Evolutionary conservation across 164 flowering plant genomes (phyloP), one percentile per base, ranked within the genome.

Genomic region (Tetrastigma voinierianum): DNA sequence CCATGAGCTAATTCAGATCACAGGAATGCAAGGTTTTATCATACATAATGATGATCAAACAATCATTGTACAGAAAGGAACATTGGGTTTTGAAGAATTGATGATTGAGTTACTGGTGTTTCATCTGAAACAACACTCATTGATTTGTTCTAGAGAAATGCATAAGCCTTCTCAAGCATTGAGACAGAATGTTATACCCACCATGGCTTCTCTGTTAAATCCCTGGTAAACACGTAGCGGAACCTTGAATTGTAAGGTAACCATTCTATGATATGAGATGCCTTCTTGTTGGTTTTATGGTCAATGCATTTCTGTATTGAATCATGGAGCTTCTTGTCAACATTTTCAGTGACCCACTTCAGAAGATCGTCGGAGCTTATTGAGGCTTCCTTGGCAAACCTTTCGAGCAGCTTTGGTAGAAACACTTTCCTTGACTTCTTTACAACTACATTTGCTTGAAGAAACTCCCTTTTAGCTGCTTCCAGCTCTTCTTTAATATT

Each of bases 181-280:
- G 10, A 2, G 32, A 5, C 46, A 44, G 40, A 32, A 32, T 32
- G 6, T 80, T 78, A 80, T 48, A 76, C 47, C 84, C 84, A 85
- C 83, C 89, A 81, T 66, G 92, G 86, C 72, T 84, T 90, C 71
- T 85, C 88, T 2, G 83, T 76, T 46, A 90, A 77, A 25, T 84
- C 93, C 77, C 76, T 80, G 0, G 89, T 69, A 48, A 90, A 80
- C 12, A 78, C 67, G 66, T 90, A 92, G 45, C 87, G 78, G 59
- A 92, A 90, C 70, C 78, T 86, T 48, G 90, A 78, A 73, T 74
- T 80, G 77, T 90, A 87, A 54, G 97, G 96, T 51, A 82, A 52
- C 97, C 97, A 92, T 59, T 90, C 91, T 43, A 83, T 81, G 67
- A 82, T 70, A 67, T 84, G 88, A 10, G 89, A 84, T 14, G 80